These are phyloP conservation scores for Lepidium sativum DNA, from an alignment of 345 rosid species.

Conservation along the genomic window DNA sequence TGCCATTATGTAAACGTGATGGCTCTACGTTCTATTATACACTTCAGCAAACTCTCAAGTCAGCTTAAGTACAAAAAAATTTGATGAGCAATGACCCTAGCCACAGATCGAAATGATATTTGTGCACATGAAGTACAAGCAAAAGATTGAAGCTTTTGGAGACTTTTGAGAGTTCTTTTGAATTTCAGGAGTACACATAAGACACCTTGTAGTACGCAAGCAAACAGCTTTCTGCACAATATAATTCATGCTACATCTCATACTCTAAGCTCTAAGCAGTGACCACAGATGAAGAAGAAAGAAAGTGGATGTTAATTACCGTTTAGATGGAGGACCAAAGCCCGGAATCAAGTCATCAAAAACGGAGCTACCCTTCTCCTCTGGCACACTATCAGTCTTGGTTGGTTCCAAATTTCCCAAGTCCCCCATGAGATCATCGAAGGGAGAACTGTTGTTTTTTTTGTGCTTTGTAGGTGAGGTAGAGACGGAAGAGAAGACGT, in stretches of 20 bases:
- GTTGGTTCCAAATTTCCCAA: constrained; percentile 30
- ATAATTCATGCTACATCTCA: not conserved
- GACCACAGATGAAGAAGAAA: not conserved
- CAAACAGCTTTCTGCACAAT: no score
- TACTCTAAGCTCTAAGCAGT: not conserved
- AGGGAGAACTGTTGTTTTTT: constrained; percentile 24
- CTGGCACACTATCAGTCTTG: constrained; percentile 24
- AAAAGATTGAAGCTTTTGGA: not conserved
- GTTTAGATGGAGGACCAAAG: constrained; percentile 42
- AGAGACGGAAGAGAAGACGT: constrained; percentile 34
- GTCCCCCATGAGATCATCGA: constrained; percentile 56
- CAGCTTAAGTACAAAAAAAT: not conserved
- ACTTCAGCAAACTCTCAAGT: not conserved
- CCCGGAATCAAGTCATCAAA: constrained; percentile 77
- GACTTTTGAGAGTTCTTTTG: not conserved
- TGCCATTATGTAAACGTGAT: not conserved
- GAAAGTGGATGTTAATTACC: constrained; percentile 24
- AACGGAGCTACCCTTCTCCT: constrained; percentile 28
- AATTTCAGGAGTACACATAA: not conserved
- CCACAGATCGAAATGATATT: not conserved
- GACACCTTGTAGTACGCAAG: not conserved
- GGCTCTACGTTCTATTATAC: not conserved
- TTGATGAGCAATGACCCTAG: not conserved
- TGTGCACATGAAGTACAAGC: not conserved
- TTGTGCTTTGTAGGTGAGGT: constrained; percentile 22